These are phyloP conservation scores for Diospyros kaki DNA, from an alignment of 148 eudicot species.

Conservation along the genomic window DNA sequence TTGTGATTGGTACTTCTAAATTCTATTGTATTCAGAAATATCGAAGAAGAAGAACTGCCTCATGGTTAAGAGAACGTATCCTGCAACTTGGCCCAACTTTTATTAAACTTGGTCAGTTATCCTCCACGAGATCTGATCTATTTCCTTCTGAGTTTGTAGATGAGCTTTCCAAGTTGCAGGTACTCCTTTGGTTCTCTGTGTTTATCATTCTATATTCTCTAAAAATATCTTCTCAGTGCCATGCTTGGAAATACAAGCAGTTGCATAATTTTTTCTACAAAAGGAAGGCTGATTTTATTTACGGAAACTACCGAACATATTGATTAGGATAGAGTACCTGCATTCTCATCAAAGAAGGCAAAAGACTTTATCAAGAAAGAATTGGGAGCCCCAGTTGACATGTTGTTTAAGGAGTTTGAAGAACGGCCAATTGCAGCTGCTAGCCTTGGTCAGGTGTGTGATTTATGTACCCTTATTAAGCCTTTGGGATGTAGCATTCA, in stretches of 20 bases:
- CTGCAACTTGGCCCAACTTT: conserved; percentile 98
- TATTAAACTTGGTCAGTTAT: conserved; percentile 88
- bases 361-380: conserved; percentile 67
- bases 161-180: conserved; percentile 98
- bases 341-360: conserved; percentile 82
- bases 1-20: neutral
- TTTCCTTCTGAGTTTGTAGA: conserved; percentile 92
- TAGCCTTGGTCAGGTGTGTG: conserved; percentile 98
- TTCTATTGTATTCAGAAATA: conserved; percentile 35
- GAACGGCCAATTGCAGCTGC: conserved; percentile 96
- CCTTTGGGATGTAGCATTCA: neutral
- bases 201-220: neutral
- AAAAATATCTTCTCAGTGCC: neutral
- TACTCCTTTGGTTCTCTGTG: conserved; percentile 17
- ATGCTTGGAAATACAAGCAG: neutral
- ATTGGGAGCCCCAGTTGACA: conserved; percentile 76
- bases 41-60: conserved; percentile 74
- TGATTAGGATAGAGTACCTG: conserved; percentile 93
- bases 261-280: neutral
- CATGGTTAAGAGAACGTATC: conserved; percentile 87
- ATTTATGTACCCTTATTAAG: conserved; percentile 8
- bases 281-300: neutral
- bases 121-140: conserved; percentile 92
- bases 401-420: conserved; percentile 83
- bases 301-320: conserved; percentile 18